phyloP scores from a whole-genome alignment of 2,329 filamentous ascomycete genomes.

The Aspergillus awamori region DNA sequence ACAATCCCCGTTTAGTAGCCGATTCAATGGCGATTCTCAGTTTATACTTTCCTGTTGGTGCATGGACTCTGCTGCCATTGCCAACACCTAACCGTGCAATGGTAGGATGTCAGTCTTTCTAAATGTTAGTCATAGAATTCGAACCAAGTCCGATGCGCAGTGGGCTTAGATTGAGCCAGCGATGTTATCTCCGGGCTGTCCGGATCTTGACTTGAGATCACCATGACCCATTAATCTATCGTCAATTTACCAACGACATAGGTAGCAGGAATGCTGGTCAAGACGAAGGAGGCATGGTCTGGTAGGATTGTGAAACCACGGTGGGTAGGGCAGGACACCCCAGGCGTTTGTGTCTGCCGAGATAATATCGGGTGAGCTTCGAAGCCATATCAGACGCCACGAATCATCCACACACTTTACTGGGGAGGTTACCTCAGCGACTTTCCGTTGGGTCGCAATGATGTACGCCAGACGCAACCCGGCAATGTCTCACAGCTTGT shows the following conservation, averaged over 20 bases:
- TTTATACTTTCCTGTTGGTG: neutral
- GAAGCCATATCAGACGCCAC: constrained; percentile 2
- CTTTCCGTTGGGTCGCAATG: constrained; percentile 11
- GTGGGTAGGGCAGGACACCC: neutral
- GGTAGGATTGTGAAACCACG: constrained; percentile 6
- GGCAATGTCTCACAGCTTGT: constrained; percentile 8
- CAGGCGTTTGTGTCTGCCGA: constrained; percentile 1
- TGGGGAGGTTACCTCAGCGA: constrained; percentile 9
- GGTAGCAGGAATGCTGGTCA: neutral
- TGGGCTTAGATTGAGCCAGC: neutral
- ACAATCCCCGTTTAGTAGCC: neutral
- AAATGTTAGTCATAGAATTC: neutral
- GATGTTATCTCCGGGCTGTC: neutral
- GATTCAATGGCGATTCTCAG: neutral
- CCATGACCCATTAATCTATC: neutral
- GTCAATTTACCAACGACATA: neutral
- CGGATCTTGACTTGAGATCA: neutral
- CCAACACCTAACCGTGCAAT: neutral
- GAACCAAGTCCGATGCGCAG: neutral
- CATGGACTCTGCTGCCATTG: neutral
- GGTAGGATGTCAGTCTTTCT: neutral
- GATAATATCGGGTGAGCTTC: constrained; percentile 2
- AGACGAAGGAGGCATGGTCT: neutral
- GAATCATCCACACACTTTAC: constrained; percentile 3
- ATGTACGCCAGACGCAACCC: constrained; percentile 10